Evolutionary conservation across 768 basidiomycete species (phyloP), one percentile per base, ranked within the genome.

Genomic region (Agaricus bisporus): DNA sequence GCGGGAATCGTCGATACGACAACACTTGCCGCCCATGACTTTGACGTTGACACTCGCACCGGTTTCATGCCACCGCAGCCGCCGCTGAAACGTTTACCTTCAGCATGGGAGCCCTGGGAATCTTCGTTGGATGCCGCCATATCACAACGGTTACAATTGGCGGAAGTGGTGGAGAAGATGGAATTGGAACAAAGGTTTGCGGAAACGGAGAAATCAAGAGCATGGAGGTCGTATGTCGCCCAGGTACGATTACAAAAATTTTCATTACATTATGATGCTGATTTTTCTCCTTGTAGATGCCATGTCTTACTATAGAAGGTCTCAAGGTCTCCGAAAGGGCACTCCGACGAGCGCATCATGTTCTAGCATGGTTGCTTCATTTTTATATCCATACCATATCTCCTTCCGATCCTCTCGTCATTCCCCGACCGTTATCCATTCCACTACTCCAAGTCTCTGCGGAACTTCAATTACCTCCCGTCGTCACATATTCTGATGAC

Each of bases 401-500:
- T 0, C 67, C 74, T 0, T 60, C 69, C n/a, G 66, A 68, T 2
- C 73, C 78, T 3, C 74, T 88, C 29, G 65, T 72, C 36, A 85
- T 98, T 41, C 94, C 94, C 5, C 68, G 75, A 0, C 70, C 83
- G 0, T 68, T 98, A 49, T 76, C 88, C 8, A 66, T 91, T 5
- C 94, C 95, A 1, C 78, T 92, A 32, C 74, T 93, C 17, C 76
- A 81, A 52, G 78, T 92, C 14, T 88, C 81, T 20, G 66, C 73
- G 0, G 70, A 85, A 42, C 81, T 97, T 9, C 83, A 88, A 51
- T 71, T 97, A 1, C 94, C 95, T 0, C 92, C 95, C 0, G 74
- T 95, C 38, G 75, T 93, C 54, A 97, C 93, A 3, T 97, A 93
- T 64, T 86, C 93, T 9, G 93, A 95, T 65, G 86, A 86, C 26